phyloP scores from a whole-genome alignment of 2,329 filamentous ascomycete genomes.

The Sporothrix euskadiensis region DNA sequence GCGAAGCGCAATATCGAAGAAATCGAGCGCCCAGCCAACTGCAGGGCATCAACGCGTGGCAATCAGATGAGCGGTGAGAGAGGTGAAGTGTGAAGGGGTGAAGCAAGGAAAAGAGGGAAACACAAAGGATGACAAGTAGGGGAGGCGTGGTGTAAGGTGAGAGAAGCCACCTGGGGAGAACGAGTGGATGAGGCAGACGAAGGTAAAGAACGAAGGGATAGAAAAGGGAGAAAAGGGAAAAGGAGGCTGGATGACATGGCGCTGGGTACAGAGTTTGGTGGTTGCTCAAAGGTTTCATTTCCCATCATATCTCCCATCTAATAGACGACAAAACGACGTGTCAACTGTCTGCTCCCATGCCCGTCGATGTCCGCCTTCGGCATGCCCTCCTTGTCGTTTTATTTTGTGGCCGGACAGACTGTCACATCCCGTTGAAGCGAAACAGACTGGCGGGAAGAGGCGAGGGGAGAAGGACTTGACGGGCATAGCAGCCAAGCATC shows the following conservation, averaged over 20 bases:
- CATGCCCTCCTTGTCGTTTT: neutral
- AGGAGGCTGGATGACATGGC: neutral
- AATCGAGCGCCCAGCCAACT: neutral
- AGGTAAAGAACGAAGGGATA: neutral
- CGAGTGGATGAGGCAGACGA: neutral
- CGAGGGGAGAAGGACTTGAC: neutral
- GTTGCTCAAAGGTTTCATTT: neutral
- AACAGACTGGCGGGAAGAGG: neutral
- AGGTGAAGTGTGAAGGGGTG: neutral
- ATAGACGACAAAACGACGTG: neutral
- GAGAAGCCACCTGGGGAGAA: neutral
- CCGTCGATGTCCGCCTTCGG: neutral
- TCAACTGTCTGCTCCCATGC: neutral
- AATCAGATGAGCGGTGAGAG: slow-evolving; percentile 22
- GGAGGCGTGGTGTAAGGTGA: slow-evolving; percentile 1
- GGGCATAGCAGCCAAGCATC: neutral
- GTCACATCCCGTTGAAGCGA: neutral
- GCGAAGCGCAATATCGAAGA: neutral
- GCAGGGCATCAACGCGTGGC: neutral
- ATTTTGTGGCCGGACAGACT: neutral
- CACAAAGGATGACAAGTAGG: slow-evolving; percentile 1
- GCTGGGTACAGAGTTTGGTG: neutral
- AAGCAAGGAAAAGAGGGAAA: neutral
- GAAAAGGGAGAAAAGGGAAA: neutral
- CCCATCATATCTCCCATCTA: neutral